Conservation (phyloP, 2,329 filamentous ascomycete species). For the Bipolaris cookei region DNA sequence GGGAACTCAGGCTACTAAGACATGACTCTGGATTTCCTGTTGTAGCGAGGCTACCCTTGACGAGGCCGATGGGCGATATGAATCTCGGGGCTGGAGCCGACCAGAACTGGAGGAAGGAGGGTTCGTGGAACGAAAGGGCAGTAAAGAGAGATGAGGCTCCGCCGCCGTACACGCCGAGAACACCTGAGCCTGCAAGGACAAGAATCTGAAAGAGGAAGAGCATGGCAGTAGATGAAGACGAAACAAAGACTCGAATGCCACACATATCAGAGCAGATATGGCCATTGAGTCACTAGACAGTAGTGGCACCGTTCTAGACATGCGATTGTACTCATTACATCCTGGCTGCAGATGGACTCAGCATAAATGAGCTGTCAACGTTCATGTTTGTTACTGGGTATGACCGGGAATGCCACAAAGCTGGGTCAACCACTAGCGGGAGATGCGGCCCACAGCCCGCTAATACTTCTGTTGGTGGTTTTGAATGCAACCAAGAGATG, state of each 20-base stretch:
- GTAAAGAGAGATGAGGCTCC: slow-evolving; percentile 8
- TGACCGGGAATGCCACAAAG: too few relatives aligned
- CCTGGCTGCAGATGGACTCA: neutral
- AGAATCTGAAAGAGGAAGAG: slow-evolving; percentile 4
- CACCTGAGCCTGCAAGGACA: slow-evolving; percentile 17
- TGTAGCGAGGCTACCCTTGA: neutral
- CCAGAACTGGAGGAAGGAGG: neutral
- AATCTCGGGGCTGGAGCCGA: neutral
- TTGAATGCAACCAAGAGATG: neutral
- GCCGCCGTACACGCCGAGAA: slow-evolving; percentile 23
- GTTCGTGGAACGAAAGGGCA: neutral
- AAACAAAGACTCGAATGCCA: neutral
- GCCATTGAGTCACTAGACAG: neutral
- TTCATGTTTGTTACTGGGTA: too few relatives aligned
- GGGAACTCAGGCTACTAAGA: neutral
- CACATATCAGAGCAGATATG: neutral
- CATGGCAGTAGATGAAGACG: neutral
- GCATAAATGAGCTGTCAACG: neutral
- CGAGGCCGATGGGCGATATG: neutral
- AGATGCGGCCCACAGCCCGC: neutral
- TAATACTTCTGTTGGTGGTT: too few relatives aligned
- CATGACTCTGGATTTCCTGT: neutral
- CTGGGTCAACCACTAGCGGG: neutral
- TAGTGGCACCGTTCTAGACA: neutral
- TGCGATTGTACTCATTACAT: neutral